phyloP scores from a whole-genome alignment of 1,284 basidiomycete species.

The Jaminaea rosea region DNA sequence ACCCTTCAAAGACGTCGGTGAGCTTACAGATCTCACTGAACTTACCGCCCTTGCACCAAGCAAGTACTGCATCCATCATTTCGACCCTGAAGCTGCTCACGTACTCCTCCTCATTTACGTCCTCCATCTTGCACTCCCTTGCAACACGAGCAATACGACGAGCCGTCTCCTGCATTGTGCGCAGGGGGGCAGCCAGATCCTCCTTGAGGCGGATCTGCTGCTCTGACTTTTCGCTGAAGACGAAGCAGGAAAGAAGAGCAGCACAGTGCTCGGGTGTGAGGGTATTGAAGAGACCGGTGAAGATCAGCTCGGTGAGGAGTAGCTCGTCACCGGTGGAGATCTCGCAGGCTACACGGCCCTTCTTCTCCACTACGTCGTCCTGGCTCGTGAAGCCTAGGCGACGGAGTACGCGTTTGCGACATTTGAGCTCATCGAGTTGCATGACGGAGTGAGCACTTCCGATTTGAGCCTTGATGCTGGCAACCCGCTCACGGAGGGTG shows the following conservation, averaged over 20 bases:
- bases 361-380: slow-evolving; percentile 92
- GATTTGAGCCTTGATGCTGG: slow-evolving; percentile 71
- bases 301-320: slow-evolving; percentile 89
- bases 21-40: slow-evolving; percentile 94
- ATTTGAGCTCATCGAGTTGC: slow-evolving; percentile 94
- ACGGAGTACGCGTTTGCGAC: slow-evolving; percentile 83
- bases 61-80: slow-evolving; percentile 90
- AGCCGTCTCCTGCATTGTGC: slow-evolving; percentile 90
- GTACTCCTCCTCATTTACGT: slow-evolving; percentile 89
- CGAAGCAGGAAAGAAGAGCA: slow-evolving; percentile 86
- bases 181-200: slow-evolving; percentile 80
- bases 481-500: slow-evolving; percentile 61
- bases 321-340: slow-evolving; percentile 96
- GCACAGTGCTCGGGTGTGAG: slow-evolving; percentile 85
- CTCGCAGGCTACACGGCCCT: slow-evolving; percentile 96
- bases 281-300: slow-evolving; percentile 90
- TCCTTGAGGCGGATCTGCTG: slow-evolving; percentile 77
- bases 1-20: slow-evolving; percentile 94
- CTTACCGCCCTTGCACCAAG: slow-evolving; percentile 95
- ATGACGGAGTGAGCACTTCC: slow-evolving; percentile 82
- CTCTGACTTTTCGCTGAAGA: slow-evolving; percentile 94
- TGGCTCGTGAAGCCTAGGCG: slow-evolving; percentile 80
- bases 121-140: slow-evolving; percentile 77
- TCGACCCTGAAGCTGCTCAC: slow-evolving; percentile 94
- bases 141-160: slow-evolving; percentile 89